Percentiles rank a stretch among this genome's conserved stretches.
These are phyloP conservation scores for Lasiodiplodia theobromae DNA, from an alignment of 2,329 filamentous ascomycete genomes.

Conservation along the genomic window DNA sequence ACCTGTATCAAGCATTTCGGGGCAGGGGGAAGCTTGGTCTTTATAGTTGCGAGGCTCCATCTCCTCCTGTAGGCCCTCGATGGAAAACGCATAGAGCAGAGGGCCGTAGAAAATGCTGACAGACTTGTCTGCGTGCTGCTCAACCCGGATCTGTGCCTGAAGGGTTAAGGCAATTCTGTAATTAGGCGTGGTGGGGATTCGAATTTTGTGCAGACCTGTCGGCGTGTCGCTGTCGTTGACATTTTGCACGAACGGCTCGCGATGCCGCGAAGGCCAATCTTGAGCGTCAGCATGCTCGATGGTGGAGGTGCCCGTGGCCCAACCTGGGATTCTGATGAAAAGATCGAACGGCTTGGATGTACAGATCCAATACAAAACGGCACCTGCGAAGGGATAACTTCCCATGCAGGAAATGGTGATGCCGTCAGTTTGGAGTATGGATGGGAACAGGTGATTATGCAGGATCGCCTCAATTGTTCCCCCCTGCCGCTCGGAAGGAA, in stretches of 20 bases:
- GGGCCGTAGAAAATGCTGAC: constrained; percentile 2
- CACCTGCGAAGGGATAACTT: constrained; percentile 14
- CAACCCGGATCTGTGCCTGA: neutral
- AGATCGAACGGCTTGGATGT: neutral
- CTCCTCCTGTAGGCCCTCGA: neutral
- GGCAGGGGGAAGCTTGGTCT: constrained; percentile 3
- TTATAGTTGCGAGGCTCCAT: constrained; percentile 9
- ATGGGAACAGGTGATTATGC: constrained; percentile 10
- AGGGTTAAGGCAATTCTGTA: neutral
- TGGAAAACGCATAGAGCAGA: neutral
- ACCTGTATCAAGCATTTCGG: neutral
- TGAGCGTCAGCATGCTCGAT: neutral
- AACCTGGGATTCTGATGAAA: constrained; percentile 3
- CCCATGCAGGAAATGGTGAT: neutral
- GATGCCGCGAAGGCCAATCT: too few species aligned
- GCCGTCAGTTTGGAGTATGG: neutral
- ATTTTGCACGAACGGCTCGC: neutral
- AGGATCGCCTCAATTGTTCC: neutral
- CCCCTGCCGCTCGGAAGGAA: neutral
- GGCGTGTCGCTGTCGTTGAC: neutral
- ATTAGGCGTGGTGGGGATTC: neutral
- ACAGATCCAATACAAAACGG: neutral
- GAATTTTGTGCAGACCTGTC: neutral
- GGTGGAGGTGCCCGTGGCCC: neutral
- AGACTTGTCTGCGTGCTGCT: neutral